Evolutionary conservation across 345 rosid species (phyloP), one percentile per base, ranked within the genome.

Genomic region (Eucalyptus caleyi): DNA sequence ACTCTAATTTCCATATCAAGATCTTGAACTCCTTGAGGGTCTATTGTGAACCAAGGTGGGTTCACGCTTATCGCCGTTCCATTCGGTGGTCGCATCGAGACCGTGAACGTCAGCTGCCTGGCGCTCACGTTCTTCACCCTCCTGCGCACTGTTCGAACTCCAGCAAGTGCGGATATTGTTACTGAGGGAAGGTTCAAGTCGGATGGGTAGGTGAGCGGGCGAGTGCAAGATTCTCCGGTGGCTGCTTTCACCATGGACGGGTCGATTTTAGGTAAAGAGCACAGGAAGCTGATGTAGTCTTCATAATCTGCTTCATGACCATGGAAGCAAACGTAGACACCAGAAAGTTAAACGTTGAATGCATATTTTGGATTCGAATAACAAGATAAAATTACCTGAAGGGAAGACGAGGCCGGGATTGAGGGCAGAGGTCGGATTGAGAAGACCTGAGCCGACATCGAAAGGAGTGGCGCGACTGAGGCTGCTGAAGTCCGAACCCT

Each of bases 391-490:
- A 16, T 91, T 82, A 95, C 98, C 97, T 89, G 97, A 89, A 80
- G 95, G 65, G 86, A 96, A 93, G 91, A 95, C 96, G 3, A 97
- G 94, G 91, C 99, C 97, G 15, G 99, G 98, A 92, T 96, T 96
- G 51, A 96, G 30, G 88, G 99, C 98, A 27, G 87, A 91, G 85
- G 92, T 90, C 8, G 99, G 97, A 92, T 88, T 94, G 81, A 97
- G 95, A 47, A 93, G 95, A 67, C 99, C 99, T 2, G 98, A 95
- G 5, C 99, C 99, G 12, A 90, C 82, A 90, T 95, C 99, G 15
- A 96, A 97, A 89, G 94, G 90, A 85, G 94, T 94, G 88, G 97
- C 91, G 5, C 94, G 90, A 88, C 67, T 60, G 65, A 92, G 59
- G 94, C 92, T 92, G 34, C 88, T 86, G 40, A 90, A 56, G 12